These are phyloP conservation scores for Volvariella volvacea DNA, from an alignment of 1,284 basidiomycete genomes.

Conservation along the genomic window DNA sequence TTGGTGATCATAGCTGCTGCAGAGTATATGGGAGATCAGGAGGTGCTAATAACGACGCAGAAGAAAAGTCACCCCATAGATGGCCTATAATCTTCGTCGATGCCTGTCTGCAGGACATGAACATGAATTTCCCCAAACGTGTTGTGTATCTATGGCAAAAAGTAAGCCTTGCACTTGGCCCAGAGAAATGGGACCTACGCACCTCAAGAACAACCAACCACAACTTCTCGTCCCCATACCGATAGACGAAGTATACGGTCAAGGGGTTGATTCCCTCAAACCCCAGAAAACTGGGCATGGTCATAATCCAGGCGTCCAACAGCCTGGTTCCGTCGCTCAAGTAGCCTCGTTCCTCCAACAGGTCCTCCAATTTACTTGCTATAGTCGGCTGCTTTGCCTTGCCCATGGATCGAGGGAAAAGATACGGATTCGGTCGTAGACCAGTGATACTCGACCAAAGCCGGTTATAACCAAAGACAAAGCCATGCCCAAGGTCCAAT, in stretches of 20 bases:
- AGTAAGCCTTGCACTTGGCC: background rate
- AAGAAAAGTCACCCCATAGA: constrained; percentile 35
- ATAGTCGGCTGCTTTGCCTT: constrained; percentile 22
- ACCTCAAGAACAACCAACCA: constrained; percentile 58
- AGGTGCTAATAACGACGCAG: too few relatives aligned
- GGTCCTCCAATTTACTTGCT: constrained; percentile 30
- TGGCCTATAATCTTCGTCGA: constrained; percentile 32
- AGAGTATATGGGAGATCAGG: background rate
- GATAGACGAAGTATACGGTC: constrained; percentile 69
- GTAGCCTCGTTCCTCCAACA: constrained; percentile 27
- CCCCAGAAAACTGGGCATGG: constrained; percentile 68
- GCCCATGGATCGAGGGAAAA: constrained; percentile 22
- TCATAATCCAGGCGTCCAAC: constrained; percentile 62
- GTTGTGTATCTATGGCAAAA: constrained; percentile 56
- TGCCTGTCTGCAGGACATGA: constrained; percentile 43
- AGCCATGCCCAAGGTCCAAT: constrained; percentile 45
- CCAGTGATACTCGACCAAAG: constrained; percentile 39
- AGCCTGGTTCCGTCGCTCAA: constrained; percentile 18
- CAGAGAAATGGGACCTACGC: background rate
- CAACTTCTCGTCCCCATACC: constrained; percentile 20
- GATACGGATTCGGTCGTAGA: constrained; percentile 41
- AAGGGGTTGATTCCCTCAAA: constrained; percentile 73
- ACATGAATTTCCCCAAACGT: constrained; percentile 73
- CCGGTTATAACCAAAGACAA: constrained; percentile 47
- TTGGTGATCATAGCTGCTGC: constrained; percentile 49